Evolutionary conservation across 2,329 filamentous ascomycete species (phyloP), one percentile per base, ranked within the genome.

Genomic region (Bipolaris zeicola): DNA sequence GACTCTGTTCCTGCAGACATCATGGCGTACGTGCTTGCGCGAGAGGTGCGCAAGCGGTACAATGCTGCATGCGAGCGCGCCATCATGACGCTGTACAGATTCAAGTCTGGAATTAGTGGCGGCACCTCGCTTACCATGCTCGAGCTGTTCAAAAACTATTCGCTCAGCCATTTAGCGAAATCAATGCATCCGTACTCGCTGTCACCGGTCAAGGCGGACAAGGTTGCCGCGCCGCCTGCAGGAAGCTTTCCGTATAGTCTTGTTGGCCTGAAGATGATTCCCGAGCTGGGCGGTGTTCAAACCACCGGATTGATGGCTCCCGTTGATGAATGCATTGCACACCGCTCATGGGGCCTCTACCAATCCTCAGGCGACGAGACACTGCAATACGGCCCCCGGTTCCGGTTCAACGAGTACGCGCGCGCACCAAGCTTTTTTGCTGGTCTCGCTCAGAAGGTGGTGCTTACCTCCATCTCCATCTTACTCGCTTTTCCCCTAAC

Each of bases 71-170:
- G 82, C 3, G 75, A 77, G 48, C 80, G 85, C 49, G 76, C 86
- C 41, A 77, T 83, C 39, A 75, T 81, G 61, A 80, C 79, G 3
- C 77, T 86, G 20, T 81, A 86, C 64, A 81, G 83, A 22, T 60
- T 85, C 50, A 85, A 85, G 70, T 57, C 52, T 7, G 67, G 67
- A 10, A 45, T 67, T 44, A 86, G 83, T 50, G 86, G 86, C 26
- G 86, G 86, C 34, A 87, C 80, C 5, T 76, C 93, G 4, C 81
- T 85, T 33, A 92, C 91, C 0, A 78, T 87, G 3, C 74, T 97
- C 13, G 82, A 78, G 31, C 69, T 84, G 7, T 79, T 85, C 59
- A 80, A 80, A 56, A 64, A 78, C 62, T 79, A 82, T 74, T 64
- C 70, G 63, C 71, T 82, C 6, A 70, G 68, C n/a, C 76, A 85